Base-by-base conservation (phyloP, 2,329 filamentous ascomycete species). In the Leptodontidium sp. region DNA sequence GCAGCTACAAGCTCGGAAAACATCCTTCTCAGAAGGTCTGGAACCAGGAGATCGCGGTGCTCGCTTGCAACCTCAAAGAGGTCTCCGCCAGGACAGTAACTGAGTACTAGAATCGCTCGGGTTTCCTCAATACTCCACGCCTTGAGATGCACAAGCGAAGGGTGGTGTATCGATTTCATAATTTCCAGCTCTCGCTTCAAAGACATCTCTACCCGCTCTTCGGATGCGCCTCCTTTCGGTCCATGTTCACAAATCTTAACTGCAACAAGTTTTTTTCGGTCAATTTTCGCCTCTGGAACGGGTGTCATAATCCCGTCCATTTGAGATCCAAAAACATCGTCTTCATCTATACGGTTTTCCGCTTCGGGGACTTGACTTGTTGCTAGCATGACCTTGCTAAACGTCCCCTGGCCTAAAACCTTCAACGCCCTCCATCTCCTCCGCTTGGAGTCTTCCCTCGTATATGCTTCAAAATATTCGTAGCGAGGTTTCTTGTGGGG, bases 201-300 rank as follows among this genome's bases (percentile, higher is more conserved):
- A 67, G 94, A 97, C 81, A 96, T 93, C 80, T 98, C 95, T 70
- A 98, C 90, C 49, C 96, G 90, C 75, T 97, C 93, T 78, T 97
- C 94, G 61, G 96, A 96, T 4, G 94, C 95, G 57, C 95, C 95
- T 64, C 96, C 96, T 29, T 93, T 93, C 0, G 96, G 95, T 3
- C 95, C 96, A 80, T 97, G 94, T 79, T 98, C 93, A 78, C 97
- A 95, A 55, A 99, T 90, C 80, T 99, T 99, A 77, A 99, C 90
- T 1, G 96, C 96, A 2, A 98, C 96, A 15, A 99, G 84, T 64
- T 92, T 93, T 76, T 91, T 92, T n/a, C 90, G 89, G 71, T 92
- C 84, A 59, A 88, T 81, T 78, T 78, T 85, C 17, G 69, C 38
- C 49, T 78, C 75, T n/a, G 66, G 58, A 11, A 65, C 62, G 78